Evolutionary conservation across 1,139 yeast species (phyloP), one percentile per base, ranked within the genome.

Genomic region (Sugiyamaella sp.): DNA sequence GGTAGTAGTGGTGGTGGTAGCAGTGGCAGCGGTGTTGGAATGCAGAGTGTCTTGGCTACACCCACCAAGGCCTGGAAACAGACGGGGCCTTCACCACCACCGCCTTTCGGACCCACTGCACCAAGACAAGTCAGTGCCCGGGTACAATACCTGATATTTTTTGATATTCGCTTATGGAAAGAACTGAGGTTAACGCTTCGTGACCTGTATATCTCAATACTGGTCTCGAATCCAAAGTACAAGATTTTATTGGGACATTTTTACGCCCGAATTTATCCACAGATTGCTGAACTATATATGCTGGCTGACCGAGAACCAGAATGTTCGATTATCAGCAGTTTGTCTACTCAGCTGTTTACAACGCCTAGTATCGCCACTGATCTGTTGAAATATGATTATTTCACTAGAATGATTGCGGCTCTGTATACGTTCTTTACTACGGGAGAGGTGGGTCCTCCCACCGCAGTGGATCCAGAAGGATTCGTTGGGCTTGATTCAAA

Each of bases 311-410:
- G 91, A 46, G 97, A 90, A 57, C 95, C 96, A 0, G 97, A 91
- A 61, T 76, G 81, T 58, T 86, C 90, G 38, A 77, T 89, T 20
- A 82, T 90, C 81, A 77, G 85, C 35, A 78, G 84, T 6, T 66
- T 93, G 19, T 86, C 97, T 0, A 87, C 96, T 1, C 97, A 93
- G 67, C 73, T 91, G 10, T 90, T 90, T 66, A 89, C 96, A 1
- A 85, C 95, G 48, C 93, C 96, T 0, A 75, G 85, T 0, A 85
- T 86, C 60, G 88, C 97, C 1, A 79, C 91, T 1, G 74, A 83
- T 46, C 81, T 89, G 20, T 79, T 85, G 1, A 73, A 76, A 44
- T 89, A 84, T 65, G 93, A 91, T 25, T 90, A 86, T 57, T 69
- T 88, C 25, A 76, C 87, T 14, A 76, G 85, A 54, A 80, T 89